Evolutionary conservation across 2,329 filamentous ascomycete species (phyloP), one percentile per base, ranked within the genome.

Genomic region (Coniochaeta sp.): DNA sequence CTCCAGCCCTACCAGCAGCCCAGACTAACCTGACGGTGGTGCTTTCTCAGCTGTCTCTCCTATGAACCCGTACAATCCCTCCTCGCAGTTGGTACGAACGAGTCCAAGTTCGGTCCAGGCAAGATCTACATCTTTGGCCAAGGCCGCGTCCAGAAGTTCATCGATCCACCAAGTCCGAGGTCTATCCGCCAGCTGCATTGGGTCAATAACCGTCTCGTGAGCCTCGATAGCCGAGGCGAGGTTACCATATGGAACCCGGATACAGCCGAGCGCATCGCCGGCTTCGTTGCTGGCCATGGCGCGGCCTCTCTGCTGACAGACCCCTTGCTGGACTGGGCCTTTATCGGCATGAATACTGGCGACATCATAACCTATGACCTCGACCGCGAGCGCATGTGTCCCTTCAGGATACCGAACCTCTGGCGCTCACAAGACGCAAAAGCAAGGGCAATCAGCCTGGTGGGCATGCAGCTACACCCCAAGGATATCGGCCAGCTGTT

Each of bases 41-140:
- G 68, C 64, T 50, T 65, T 64, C 61, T 10, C 68, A 91, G 90
- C 68, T 89, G 89, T 64, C 78, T 98, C 65, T 89, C 92, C 62
- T 98, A 96, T 77, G 93, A 98, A 66, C 93, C 95, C 1, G 83
- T 97, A 14, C 95, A 99, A 72, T 96, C 93, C 30, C 86, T 99
- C 60, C 82, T 99, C 58, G 95, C 95, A 47, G 85, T 98, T 64
- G 95, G 92, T 62, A 99, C 95, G 47, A 90, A 87, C 71, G 89
- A 96, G 74, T 91, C 89, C 65, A 87, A 89, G 69, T 96, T 90
- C 70, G 92, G 92, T 61, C 85, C 86, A 36, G 93, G 93, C 26
- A 88, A 93, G 71, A 89, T 99, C 71, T 96, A 96, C 74, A 78
- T 99, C 66, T 88, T 95, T 72, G 95, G 95, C 50, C 89, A 90